These are phyloP conservation scores for Claviceps monticola DNA, from an alignment of 2,329 filamentous ascomycete genomes.

Conservation along the genomic window DNA sequence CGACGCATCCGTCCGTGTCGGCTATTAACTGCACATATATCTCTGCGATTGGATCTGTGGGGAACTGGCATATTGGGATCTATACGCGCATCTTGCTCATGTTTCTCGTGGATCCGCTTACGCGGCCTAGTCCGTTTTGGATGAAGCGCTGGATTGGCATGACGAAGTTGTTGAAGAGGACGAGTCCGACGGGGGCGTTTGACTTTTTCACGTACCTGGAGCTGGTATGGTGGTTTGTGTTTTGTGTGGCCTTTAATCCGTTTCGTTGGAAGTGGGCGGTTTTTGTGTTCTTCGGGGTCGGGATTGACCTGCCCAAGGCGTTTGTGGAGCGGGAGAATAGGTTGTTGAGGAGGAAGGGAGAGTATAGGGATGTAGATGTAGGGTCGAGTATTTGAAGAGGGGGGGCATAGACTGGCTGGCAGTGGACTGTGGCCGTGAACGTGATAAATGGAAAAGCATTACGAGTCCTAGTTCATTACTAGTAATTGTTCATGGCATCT, in stretches of 20 bases:
- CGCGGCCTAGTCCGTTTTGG: constrained; percentile 55
- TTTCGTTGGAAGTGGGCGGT: constrained; percentile 84
- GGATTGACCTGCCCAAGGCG: constrained; percentile 47
- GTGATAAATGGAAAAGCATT: background rate
- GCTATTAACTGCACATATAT: constrained; percentile 76
- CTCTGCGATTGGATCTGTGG: constrained; percentile 66
- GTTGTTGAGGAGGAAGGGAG: constrained; percentile 36
- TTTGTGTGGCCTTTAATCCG: constrained; percentile 65
- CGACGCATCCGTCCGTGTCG: constrained; percentile 56
- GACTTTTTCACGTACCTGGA: constrained; percentile 87
- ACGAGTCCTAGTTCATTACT: background rate
- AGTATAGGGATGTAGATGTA: constrained; percentile 14
- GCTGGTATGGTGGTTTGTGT: constrained; percentile 73
- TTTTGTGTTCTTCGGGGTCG: constrained; percentile 70
- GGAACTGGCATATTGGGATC: constrained; percentile 82
- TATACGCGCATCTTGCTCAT: constrained; percentile 77
- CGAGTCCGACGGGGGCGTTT: constrained; percentile 61
- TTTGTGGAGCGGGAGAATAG: constrained; percentile 54
- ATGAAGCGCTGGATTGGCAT: constrained; percentile 84
- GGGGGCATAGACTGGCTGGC: background rate
- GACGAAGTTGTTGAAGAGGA: constrained; percentile 56
- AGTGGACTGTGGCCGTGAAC: background rate
- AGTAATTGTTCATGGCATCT: too few relatives aligned
- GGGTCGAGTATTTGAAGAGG: constrained; percentile 10
- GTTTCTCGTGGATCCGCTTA: constrained; percentile 69